These are phyloP conservation scores for Coemansia sp. DNA, from an alignment of 192 early-diverging fungal species.

Conservation along the genomic window DNA sequence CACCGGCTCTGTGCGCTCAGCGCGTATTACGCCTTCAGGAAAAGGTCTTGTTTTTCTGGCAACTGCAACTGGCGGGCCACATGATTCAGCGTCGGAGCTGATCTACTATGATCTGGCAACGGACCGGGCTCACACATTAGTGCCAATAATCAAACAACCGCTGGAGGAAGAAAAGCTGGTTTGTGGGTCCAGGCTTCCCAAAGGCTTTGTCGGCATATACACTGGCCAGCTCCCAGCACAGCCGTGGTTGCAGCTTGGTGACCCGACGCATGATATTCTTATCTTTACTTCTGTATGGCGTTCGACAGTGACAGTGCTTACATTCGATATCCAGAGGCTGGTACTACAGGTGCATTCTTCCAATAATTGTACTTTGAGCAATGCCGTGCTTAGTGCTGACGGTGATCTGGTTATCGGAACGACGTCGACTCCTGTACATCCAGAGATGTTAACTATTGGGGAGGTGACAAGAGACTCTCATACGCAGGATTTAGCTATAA, in stretches of 20 bases:
- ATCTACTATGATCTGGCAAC: conserved; percentile 38
- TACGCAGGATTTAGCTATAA: background rate
- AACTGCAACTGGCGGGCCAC: conserved; percentile 68
- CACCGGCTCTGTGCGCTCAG: conserved; percentile 58
- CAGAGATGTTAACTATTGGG: conserved; percentile 49
- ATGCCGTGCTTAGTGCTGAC: conserved; percentile 50
- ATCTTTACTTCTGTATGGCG: conserved; percentile 46
- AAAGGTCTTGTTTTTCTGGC: conserved; percentile 61
- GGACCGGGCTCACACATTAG: conserved; percentile 5
- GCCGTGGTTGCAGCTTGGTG: conserved; percentile 25
- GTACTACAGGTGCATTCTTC: conserved; percentile 56
- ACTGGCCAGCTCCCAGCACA: conserved; percentile 56
- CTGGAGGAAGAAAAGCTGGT: conserved; percentile 9
- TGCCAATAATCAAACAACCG: conserved; percentile 33
- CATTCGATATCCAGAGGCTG: conserved; percentile 51
- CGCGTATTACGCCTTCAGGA: conserved; percentile 59
- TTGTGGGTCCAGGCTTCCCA: conserved; percentile 27
- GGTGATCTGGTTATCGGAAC: conserved; percentile 51
- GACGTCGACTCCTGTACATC: conserved; percentile 58
- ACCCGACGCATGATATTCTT: conserved; percentile 15
- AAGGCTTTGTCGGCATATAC: conserved; percentile 71
- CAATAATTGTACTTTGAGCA: conserved; percentile 45
- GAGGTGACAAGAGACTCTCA: conserved; percentile 1
- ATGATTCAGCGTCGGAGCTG: conserved; percentile 61
- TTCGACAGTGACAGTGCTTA: conserved; percentile 37